Base-by-base conservation (phyloP, 1,284 basidiomycete species). In the Cystobasidium pallidum region DNA sequence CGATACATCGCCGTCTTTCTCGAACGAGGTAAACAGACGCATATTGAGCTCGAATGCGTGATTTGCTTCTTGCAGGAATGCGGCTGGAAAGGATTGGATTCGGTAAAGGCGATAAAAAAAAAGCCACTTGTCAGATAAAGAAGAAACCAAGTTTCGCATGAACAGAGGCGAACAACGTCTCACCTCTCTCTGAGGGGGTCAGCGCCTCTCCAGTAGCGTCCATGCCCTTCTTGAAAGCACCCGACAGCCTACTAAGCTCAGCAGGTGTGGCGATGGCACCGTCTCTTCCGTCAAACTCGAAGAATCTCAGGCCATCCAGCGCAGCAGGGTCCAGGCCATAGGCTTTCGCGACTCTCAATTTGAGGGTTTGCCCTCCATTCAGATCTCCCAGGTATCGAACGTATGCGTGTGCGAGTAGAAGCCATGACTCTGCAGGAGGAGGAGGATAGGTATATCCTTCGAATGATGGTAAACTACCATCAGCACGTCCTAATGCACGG, bases 361-460 rank as follows among this genome's bases (percentile, higher is more conserved):
- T 84, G 76, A 92, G 88, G 74, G 86, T 84, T 82, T 92, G 91
- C 0, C 91, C 91, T 19, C 91, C 91, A 58, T 87, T 89, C 39
- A 92, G 84, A 80, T 93, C 91, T 70, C 91, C 91, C n/a, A 93
- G 85, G 81, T 92, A 92, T 43, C 91, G 86, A 19, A 91, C 89
- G 78, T 92, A 92, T 0, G 90, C 85, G 80, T 92, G 91, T 0
- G 90, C 88, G 17, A 92, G 84, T 26, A 92, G 85, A 3, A 83
- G 80, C 1, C 85, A 81, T 0, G 87, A 86, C 67, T 88, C 15
- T 85, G 3, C 79, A 72, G 49, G 83, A 80, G 52, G 83, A 78
- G 8, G 84, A 80, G 57, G 88, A 81, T 58, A 74, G 4, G 55
- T 61, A 49, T 59, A 66, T 34, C 41, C 45, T 36, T 36, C 15